Base-by-base conservation (phyloP, 1,284 basidiomycete species). In the Phenoliferia sp. region DNA sequence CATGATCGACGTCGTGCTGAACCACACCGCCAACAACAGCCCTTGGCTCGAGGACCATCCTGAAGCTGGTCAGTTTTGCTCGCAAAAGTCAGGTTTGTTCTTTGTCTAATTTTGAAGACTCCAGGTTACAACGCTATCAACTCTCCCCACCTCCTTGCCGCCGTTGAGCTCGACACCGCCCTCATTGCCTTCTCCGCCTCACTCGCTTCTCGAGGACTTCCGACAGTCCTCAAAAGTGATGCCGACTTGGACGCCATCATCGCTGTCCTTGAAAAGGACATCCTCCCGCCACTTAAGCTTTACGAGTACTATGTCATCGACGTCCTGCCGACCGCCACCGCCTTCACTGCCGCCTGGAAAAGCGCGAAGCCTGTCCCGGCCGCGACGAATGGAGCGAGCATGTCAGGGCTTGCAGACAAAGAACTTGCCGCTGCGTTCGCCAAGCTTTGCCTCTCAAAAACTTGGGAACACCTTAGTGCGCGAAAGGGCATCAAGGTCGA, bases 231-330 rank as follows among this genome's bases (percentile, higher is more conserved):
- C 70, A 81, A 80, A 16, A 88, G 87, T 0, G 80, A 85, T 61
- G 76, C 81, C 39, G 94, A 97, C 76, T 79, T 96, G 64, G 83
- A 88, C 65, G 77, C 77, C 12, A 82, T 97, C 67, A 82, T 89
- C 60, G 75, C 78, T 29, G 88, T 86, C 17, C 86, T 97, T 75
- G 79, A 84, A 55, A 79, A 83, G 19, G 82, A 85, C 36, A 76
- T 93, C 70, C 85, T 77, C 36, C 76, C 88, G 63, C 80, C 80
- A 4, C 85, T 89, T 48, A 84, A 90, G 52, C 79, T 96, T 31
- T 97, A 92, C 91, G 88, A 96, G 75, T 97, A 88, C 81, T 97
- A 97, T 77, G 89, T 92, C 29, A 82, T 97, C 58, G 87, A 96
- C 76, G 83, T 86, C 7, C 80, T 82, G 54, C 79, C 75, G 0